Evolutionary conservation across 371 early-diverging fungal genomes (phyloP).

Genomic region (Umbelopsis sp.): DNA sequence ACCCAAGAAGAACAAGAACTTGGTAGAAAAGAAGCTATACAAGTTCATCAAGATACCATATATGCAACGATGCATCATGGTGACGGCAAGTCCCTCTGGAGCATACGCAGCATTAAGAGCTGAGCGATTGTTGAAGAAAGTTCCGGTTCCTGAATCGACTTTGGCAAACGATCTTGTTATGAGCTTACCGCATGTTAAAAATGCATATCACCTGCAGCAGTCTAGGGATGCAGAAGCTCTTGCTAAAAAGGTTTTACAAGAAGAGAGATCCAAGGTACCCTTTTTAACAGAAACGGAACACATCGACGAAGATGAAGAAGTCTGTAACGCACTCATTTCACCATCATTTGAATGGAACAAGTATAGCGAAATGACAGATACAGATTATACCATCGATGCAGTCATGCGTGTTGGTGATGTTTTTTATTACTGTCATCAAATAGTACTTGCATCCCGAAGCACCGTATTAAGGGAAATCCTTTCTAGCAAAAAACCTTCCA

Average conservation of each 20-base stretch:
- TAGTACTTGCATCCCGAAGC: neutral
- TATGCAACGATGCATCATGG: conserved; percentile 56
- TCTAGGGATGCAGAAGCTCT: conserved; percentile 15
- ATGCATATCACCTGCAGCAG: conserved; percentile 28
- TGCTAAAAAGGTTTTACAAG: neutral
- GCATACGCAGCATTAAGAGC: conserved; percentile 65
- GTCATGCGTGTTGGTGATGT: neutral
- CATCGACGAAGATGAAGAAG: neutral
- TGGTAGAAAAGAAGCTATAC: conserved; percentile 23
- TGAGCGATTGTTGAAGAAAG: conserved; percentile 33
- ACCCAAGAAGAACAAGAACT: conserved; percentile 30
- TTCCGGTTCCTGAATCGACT: conserved; percentile 27
- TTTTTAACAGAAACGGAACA: neutral
- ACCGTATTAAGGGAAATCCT: neutral
- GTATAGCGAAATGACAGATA: too few species aligned
- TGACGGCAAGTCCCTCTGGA: conserved; percentile 59
- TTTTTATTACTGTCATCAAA: conserved; percentile 1
- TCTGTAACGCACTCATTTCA: neutral
- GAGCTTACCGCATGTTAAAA: conserved; percentile 41
- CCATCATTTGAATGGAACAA: neutral
- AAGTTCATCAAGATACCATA: conserved; percentile 46
- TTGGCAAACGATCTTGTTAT: conserved; percentile 36
- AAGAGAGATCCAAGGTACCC: neutral
- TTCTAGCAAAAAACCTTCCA: neutral
- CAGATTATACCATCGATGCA: conserved; percentile 1